Evolutionary conservation across 2,329 filamentous ascomycete species (phyloP), one percentile per base, ranked within the genome.

Genomic region (Aureobasidium sp.): DNA sequence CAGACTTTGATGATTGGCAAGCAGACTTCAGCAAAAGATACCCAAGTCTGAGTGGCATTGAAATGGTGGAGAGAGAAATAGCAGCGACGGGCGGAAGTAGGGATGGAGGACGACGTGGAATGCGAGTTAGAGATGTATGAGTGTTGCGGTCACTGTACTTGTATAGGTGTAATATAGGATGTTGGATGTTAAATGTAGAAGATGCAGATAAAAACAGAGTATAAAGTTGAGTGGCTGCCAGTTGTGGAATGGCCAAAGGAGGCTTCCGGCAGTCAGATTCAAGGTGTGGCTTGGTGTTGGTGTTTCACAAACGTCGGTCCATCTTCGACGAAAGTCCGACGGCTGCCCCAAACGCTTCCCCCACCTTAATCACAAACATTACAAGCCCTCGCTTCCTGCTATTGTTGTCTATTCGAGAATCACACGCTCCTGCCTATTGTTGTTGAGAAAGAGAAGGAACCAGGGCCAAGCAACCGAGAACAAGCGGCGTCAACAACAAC

Each of bases 1-100:
- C 34, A 34, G 45, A 50, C 11, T 50, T 49, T 1, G 59, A 55
- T 25, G 83, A 86, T 62, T 84, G 81, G 79, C 83, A 87, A 65
- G 75, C 76, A 27, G 82, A 90, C 70, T 97, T 97, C 72, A 87
- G 86, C 64, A 91, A 91, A 74, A 81, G 91, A 63, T 97, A 91
- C 74, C 93, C 93, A 0, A 95, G 89, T 71, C 77, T 97, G 63
- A 87, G 86, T 61, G 84, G 90, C 10, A 83, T 97, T 67, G 92
- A 97, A 77, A 89, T 93, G 86, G 88, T 91, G n/a, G 89, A 94
- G 76, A 66, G 62, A 49, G 69, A 70, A 34, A 66, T 69, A 61
- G 63, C 61, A 16, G 64, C 49, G 34, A 58, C 45, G 2, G 44
- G 50, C n/a, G 62, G 49, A 36, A 41, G 58, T 36, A 59, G 52